phyloP scores from a whole-genome alignment of 768 basidiomycete genomes.

The Amanita thiersii region DNA sequence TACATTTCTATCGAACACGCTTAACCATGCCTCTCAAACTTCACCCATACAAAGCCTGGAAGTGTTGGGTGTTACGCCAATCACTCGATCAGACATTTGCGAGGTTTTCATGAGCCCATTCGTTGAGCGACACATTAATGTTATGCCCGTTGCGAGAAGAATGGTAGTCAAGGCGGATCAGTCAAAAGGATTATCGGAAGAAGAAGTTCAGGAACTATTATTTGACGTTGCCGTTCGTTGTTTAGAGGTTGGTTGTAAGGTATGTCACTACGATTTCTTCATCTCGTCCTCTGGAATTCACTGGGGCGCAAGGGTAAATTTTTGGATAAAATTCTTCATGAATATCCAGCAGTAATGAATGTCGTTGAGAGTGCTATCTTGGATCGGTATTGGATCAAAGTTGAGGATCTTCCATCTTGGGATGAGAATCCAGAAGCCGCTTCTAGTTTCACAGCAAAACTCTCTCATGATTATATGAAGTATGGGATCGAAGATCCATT shows the following conservation, averaged over 20 bases:
- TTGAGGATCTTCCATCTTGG: slow-evolving; percentile 49
- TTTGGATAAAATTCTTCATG: slow-evolving; percentile 47
- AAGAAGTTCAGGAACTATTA: slow-evolving; percentile 38
- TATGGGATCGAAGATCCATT: slow-evolving; percentile 21
- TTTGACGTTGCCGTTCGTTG: slow-evolving; percentile 54
- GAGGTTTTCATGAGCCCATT: slow-evolving; percentile 65
- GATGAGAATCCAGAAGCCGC: slow-evolving; percentile 34
- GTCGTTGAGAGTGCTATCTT: slow-evolving; percentile 37
- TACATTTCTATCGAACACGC: slow-evolving; percentile 41
- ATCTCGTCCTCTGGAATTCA: slow-evolving; percentile 1
- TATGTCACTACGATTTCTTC: slow-evolving; percentile 16
- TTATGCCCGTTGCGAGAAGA: slow-evolving; percentile 41
- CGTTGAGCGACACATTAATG: slow-evolving; percentile 44
- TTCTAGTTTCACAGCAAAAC: slow-evolving; percentile 38
- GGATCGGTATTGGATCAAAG: slow-evolving; percentile 38
- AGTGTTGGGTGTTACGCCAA: slow-evolving; percentile 41
- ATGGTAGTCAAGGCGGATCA: slow-evolving; percentile 26
- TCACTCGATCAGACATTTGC: slow-evolving; percentile 50
- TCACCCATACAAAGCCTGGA: slow-evolving; percentile 45
- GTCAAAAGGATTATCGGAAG: slow-evolving; percentile 31
- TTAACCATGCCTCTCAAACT: slow-evolving; percentile 20
- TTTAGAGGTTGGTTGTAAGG: slow-evolving; percentile 56
- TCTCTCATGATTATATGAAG: slow-evolving; percentile 46
- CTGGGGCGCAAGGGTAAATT: slow-evolving; percentile 48
- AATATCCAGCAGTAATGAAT: slow-evolving; percentile 32